Evolutionary conservation across 192 early-diverging fungal genomes (phyloP), one percentile per base, ranked within the genome.

Genomic region (Coemansia biformis): DNA sequence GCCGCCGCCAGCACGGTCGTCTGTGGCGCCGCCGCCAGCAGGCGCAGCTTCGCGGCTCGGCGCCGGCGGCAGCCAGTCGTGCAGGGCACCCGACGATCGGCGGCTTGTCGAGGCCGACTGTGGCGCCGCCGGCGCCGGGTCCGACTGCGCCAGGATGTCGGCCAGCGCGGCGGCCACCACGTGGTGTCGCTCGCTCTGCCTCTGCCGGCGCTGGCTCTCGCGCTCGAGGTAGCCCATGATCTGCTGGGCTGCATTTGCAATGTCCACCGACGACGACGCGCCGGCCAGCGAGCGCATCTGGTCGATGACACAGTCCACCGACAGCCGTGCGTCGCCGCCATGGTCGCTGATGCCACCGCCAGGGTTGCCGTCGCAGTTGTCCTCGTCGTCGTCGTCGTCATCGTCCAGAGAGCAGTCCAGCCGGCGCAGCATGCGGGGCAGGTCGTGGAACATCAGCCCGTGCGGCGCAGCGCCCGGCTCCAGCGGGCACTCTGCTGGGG

Each of bases 141-240:
- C 40, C 2, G 66, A 44, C 21, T 42, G 67, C 19, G 59, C 39
- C 51, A 63, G 50, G 17, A 73, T 59, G 16, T 65, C 58, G 4
- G 69, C 63, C 52, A 73, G 58, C 19, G 57, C 63, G n/a, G 51
- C 46, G 12, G 65, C 63, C 3, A 73, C 43, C 8, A 51, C 32
- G 52, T 58, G 48, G 46, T 73, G 69, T 3, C 69, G 52, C 40
- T 73, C 63, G 54, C 69, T 73, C 41, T 73, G 69, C 43, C 49
- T 19, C 38, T 65, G 57, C n/a, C 69, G 34, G 13, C 69, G 69
- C 19, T 42, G 52, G 46, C 69, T 65, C 38, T 73, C 69, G 22
- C 58, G 53, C 54, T 73, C 69, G 21, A 73, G 50, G 19, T 73
- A 73, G 31, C 40, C 41, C 54, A 73, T 60, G 29, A 73, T 65